Evolutionary conservation across 176 grass and related monocot genomes (phyloP), one percentile per base, ranked within the genome.

Genomic region (Oryza longistaminata): DNA sequence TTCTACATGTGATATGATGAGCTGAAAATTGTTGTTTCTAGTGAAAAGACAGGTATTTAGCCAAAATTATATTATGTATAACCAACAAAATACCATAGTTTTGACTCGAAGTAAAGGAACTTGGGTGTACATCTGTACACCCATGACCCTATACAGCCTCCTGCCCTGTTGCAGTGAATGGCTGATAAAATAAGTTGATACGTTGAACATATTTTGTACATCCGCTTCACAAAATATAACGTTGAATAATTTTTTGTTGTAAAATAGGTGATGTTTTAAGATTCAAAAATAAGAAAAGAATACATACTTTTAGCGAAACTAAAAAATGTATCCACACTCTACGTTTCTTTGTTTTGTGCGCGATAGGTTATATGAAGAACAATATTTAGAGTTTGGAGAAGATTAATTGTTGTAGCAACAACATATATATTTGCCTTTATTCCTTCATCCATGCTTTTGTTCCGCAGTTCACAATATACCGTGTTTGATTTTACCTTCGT

Each of bases 361-460:
- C 43, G 39, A 31, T 55, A 46, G 31, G 29, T 44, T 64, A 48
- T 45, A 48, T 58, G 55, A 73, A 74, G 39, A 74, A 48, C 29
- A 21, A 48, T 64, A 5, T 83, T 19, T 46, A 46, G 16, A 74
- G 70, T 42, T 83, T 83, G 17, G 73, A 74, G 35, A 82, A 46
- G 27, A 73, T 82, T 81, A 27, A 82, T 82, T 81, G 24, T 44
- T 73, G 4, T 25, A 22, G 42, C 35, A 46, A 64, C 35, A 44
- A 64, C 43, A 68, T 14, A 16, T 21, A 9, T 45, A 83, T 73
- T 64, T 44, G 22, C 44, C 9, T 82, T 73, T 74, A 13, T 43
- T 31, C 40, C 60, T 65, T 24, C 31, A 46, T 74, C 16, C 3
- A 46, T 46, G 6, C 0, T 19, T 70, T 81, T 53, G 45, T 52